Percentiles rank a stretch among this genome's conserved stretches.
Conservation (phyloP, 139 green algal species). For the Chlamydomonas sphaeroides region DNA sequence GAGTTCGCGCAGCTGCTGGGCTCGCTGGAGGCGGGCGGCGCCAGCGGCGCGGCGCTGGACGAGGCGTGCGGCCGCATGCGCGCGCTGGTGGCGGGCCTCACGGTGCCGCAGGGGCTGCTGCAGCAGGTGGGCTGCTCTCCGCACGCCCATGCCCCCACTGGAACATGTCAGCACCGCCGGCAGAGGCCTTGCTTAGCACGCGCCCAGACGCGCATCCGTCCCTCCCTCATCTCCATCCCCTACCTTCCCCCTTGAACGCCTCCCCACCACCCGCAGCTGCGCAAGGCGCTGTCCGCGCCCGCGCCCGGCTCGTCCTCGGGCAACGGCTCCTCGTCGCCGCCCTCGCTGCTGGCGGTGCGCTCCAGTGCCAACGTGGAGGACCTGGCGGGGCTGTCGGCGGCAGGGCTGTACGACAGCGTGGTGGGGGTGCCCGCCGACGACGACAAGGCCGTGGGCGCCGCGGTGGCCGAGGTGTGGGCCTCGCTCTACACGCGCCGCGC, state of each 20-base stretch:
- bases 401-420: conserved; percentile 93
- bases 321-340: background rate
- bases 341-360: conserved; percentile 60
- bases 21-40: conserved; percentile 19
- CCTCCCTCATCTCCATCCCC: too few species aligned
- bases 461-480: conserved; percentile 88
- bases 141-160: too few species aligned
- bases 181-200: too few species aligned
- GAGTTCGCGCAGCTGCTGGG: conserved; percentile 61
- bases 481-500: conserved; percentile 89
- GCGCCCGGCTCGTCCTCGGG: background rate
- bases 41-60: conserved; percentile 39
- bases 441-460: conserved; percentile 60
- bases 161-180: too few species aligned
- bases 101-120: conserved; percentile 29
- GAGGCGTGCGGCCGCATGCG: conserved; percentile 60
- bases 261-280: background rate
- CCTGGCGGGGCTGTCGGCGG: conserved; percentile 84
- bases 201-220: too few species aligned
- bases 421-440: conserved; percentile 60
- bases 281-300: background rate
- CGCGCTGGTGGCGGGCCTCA: conserved; percentile 51
- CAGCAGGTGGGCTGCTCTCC: conserved; percentile 38
- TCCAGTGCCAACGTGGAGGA: conserved; percentile 97
- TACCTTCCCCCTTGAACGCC: background rate